Percentiles rank a stretch among this genome's conserved stretches.
Evolutionary conservation across 257 asterid genomes (phyloP).

Genomic region (Gentiana macrophylla): DNA sequence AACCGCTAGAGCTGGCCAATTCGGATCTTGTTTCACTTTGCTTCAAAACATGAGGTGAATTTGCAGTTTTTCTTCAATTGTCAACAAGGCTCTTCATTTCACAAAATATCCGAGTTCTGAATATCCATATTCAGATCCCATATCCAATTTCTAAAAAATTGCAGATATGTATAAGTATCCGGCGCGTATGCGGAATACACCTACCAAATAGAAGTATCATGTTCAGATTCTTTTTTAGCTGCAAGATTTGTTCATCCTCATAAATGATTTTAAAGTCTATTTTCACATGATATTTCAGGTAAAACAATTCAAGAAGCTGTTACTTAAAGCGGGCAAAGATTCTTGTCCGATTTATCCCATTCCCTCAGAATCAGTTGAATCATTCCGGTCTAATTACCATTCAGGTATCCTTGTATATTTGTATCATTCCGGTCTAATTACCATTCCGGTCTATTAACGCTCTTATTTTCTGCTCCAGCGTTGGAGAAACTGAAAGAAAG

Average conservation of each 20-base stretch:
- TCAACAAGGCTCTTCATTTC: not conserved
- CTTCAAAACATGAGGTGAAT: conserved; percentile 62
- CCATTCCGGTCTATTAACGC: not conserved
- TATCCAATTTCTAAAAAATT: not conserved
- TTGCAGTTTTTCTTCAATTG: not conserved
- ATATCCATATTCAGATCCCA: not conserved
- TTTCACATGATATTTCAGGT: conserved; percentile 34
- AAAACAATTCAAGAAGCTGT: conserved; percentile 44
- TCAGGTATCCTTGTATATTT: conserved; percentile 30
- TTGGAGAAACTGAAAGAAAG: conserved; percentile 63
- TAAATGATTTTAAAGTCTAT: conserved; percentile 2
- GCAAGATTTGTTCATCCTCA: not conserved
- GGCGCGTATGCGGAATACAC: not conserved
- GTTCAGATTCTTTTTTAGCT: not conserved
- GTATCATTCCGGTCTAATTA: not conserved
- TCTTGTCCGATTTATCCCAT: conserved; percentile 52
- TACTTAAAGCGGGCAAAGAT: conserved; percentile 53
- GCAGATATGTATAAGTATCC: not conserved
- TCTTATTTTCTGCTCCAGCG: conserved; percentile 32
- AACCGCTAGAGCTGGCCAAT: conserved; percentile 84
- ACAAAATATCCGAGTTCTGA: not conserved
- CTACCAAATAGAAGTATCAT: not conserved
- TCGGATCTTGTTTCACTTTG: conserved; percentile 73
- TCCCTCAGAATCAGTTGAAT: conserved; percentile 50
- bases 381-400: conserved; percentile 33